A percentile compares a stretch with the other conserved stretches of the same genome.
These are phyloP conservation scores for Solanum hybrid DNA, from an alignment of 305 asterid species.

Conservation along the genomic window DNA sequence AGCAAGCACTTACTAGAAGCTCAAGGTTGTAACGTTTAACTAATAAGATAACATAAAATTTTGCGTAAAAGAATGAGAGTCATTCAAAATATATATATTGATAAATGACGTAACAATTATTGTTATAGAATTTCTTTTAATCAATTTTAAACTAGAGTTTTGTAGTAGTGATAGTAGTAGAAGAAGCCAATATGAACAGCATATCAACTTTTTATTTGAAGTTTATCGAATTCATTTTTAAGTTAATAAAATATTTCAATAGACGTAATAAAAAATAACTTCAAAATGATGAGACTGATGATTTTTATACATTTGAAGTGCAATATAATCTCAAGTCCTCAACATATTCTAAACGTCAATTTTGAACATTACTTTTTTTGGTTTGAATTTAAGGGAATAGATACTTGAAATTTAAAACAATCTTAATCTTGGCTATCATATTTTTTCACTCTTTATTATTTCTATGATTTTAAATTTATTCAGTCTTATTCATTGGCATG, in stretches of 20 bases:
- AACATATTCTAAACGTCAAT: not conserved
- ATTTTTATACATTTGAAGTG: not conserved
- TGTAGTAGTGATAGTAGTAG: not conserved
- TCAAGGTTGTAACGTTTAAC: not conserved
- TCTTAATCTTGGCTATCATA: not conserved
- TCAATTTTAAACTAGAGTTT: not conserved
- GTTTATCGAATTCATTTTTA: too few relatives aligned
- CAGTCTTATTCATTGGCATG: not conserved
- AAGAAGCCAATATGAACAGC: not conserved
- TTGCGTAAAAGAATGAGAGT: not conserved
- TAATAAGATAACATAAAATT: not conserved
- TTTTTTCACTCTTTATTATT: not conserved
- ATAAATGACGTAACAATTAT: not conserved
- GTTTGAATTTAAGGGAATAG: not conserved
- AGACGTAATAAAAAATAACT: not conserved
- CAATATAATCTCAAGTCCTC: not conserved
- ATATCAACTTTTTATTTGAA: too few relatives aligned
- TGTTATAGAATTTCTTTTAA: not conserved
- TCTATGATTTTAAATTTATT: not conserved
- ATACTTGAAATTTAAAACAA: not conserved
- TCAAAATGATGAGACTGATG: not conserved
- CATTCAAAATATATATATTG: not conserved
- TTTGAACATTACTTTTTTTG: not conserved
- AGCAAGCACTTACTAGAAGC: not conserved
- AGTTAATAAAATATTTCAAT: not conserved